A percentile compares a stretch with the other conserved stretches of the same genome.
phyloP scores from a whole-genome alignment of 2,329 filamentous ascomycete genomes.

The Cladorrhinum sp. region DNA sequence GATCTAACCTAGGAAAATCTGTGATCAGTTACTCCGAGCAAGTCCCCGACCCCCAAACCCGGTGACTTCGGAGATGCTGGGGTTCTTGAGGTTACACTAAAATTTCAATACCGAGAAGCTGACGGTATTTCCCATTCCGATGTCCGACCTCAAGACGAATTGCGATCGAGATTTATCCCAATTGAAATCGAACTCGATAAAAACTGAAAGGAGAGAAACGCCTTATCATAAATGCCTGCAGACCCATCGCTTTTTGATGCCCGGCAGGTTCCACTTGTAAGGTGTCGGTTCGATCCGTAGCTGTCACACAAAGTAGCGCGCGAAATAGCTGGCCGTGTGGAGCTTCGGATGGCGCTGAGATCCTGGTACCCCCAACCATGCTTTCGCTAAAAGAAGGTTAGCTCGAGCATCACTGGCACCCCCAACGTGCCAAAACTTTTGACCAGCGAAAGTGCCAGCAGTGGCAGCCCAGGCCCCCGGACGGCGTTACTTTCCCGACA shows the following conservation, averaged over 20 bases:
- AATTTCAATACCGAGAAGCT: neutral
- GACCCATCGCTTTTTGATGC: no score
- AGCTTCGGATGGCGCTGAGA: conserved; percentile 18
- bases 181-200: neutral
- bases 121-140: neutral
- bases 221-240: no score
- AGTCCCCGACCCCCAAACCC: neutral
- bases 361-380: conserved; percentile 17
- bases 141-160: neutral
- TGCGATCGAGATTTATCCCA: neutral
- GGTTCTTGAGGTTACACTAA: neutral
- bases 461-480: neutral
- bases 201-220: neutral
- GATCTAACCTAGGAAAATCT: neutral
- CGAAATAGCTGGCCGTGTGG: conserved; percentile 15
- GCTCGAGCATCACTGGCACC: conserved; percentile 23
- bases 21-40: neutral
- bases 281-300: conserved; percentile 12
- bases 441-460: conserved; percentile 14
- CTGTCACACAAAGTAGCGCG: conserved; percentile 20
- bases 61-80: neutral
- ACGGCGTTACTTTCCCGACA: conserved; percentile 13
- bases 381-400: conserved; percentile 22
- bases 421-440: conserved; percentile 29
- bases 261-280: conserved; percentile 10